Conservation (phyloP, 345 rosid species). For the Citrus medica region DNA sequence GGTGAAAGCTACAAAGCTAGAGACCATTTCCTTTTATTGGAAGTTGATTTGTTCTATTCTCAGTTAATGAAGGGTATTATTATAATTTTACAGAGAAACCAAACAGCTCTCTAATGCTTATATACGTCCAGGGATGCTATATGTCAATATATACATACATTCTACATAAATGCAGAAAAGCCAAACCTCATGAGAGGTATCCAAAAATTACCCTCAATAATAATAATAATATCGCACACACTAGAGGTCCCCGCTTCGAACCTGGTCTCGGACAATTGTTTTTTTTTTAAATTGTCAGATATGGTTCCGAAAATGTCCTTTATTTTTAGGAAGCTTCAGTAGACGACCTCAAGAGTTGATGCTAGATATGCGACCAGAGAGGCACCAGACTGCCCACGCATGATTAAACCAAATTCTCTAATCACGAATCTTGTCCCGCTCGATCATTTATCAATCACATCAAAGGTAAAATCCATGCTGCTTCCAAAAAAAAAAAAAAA, state of each 20-base stretch:
- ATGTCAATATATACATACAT: too few relatives aligned
- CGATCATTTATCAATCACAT: not conserved
- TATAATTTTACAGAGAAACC: too few relatives aligned
- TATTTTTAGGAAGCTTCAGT: not conserved
- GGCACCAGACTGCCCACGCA: not conserved
- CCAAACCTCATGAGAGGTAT: too few relatives aligned
- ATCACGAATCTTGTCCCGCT: not conserved
- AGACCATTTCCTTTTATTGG: too few relatives aligned
- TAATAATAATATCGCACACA: conserved; percentile 4
- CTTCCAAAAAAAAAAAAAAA: too few relatives aligned
- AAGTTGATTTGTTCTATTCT: too few relatives aligned
- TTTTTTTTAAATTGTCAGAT: not conserved
- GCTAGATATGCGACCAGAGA: too few relatives aligned
- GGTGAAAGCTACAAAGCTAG: too few relatives aligned
- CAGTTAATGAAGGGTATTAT: too few relatives aligned
- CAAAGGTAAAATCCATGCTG: not conserved
- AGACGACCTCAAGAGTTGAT: not conserved
- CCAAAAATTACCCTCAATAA: too few relatives aligned
- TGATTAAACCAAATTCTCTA: not conserved
- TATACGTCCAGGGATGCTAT: too few relatives aligned
- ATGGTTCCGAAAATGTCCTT: conserved; percentile 2
- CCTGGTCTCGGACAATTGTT: conserved; percentile 44
- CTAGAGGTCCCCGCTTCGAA: conserved; percentile 74
- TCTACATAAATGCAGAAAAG: fast-evolving
- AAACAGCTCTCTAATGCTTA: too few relatives aligned